These are phyloP conservation scores for Diaporthe helianthi DNA, from an alignment of 2,329 filamentous ascomycete genomes.

Conservation along the genomic window DNA sequence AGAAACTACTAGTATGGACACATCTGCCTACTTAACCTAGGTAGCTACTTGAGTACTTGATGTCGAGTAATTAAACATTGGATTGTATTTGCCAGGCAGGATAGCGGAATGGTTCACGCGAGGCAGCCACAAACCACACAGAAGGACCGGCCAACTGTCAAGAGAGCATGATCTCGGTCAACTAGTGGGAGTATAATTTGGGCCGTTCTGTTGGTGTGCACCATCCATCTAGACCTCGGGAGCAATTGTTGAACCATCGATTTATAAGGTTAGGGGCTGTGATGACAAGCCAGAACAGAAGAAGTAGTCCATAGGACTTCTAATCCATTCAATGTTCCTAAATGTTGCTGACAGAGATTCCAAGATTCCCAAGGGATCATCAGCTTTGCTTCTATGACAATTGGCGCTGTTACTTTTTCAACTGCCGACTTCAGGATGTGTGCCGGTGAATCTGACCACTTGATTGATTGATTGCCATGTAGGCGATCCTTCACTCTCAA, in stretches of 20 bases:
- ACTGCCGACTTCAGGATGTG: background rate
- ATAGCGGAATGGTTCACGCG: background rate
- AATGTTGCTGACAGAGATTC: background rate
- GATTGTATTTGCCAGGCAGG: background rate
- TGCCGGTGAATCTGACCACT: background rate
- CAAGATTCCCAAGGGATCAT: no score
- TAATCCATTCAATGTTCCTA: no score
- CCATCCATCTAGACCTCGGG: background rate
- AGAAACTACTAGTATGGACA: no score
- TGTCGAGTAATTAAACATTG: no score
- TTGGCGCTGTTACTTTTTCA: background rate
- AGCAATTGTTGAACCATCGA: background rate
- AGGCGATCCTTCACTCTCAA: no score
- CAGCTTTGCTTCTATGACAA: background rate
- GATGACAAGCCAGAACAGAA: accelerated
- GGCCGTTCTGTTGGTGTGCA: background rate
- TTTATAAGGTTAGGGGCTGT: no score
- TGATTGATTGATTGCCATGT: no score
- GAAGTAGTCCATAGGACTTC: background rate
- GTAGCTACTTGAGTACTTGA: no score
- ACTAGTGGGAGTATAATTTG: no score
- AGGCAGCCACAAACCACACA: background rate
- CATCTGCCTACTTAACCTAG: no score
- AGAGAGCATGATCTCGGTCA: background rate
- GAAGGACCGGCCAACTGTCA: background rate